Evolutionary conservation across 164 flowering plant genomes (phyloP).

Genomic region (Piper betle): DNA sequence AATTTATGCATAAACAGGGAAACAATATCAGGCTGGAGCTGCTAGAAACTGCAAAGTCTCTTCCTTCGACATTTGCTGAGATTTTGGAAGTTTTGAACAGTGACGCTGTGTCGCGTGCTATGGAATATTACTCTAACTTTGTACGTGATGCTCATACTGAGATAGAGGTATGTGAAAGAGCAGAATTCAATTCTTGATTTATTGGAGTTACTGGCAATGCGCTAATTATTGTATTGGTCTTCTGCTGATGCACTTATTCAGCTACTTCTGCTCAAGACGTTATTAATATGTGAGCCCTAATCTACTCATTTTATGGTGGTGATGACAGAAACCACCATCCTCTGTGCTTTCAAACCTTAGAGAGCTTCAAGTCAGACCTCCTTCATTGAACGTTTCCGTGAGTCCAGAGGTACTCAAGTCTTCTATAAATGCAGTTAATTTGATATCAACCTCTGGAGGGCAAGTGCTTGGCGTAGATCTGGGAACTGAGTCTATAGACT

Average conservation of each 20-base stretch:
- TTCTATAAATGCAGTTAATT: conserved; percentile 17
- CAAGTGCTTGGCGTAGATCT: conserved; percentile 11
- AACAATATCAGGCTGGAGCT: conserved; percentile 73
- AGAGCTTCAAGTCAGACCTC: conserved; percentile 52
- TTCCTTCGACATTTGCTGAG: conserved; percentile 55
- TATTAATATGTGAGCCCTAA: background rate
- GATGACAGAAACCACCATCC: conserved; percentile 38
- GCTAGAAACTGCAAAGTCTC: conserved; percentile 72
- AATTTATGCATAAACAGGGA: conserved; percentile 42
- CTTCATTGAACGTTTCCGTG: conserved; percentile 50
- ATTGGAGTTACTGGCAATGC: background rate
- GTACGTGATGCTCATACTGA: conserved; percentile 79
- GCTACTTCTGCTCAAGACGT: background rate
- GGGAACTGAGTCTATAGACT: conserved; percentile 50
- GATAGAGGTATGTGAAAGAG: conserved; percentile 41
- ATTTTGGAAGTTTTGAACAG: conserved; percentile 59
- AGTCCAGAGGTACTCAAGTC: conserved; percentile 39
- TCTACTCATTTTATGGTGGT: conserved; percentile 5
- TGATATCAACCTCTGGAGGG: conserved; percentile 16
- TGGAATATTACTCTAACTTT: conserved; percentile 72
- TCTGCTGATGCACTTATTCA: no score
- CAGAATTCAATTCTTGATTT: background rate
- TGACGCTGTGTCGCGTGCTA: conserved; percentile 53
- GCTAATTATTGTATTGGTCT: no score
- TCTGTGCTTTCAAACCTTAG: conserved; percentile 47